phyloP scores from a whole-genome alignment of 2,329 filamentous ascomycete species.

The Ilyonectria mors-panacis region DNA sequence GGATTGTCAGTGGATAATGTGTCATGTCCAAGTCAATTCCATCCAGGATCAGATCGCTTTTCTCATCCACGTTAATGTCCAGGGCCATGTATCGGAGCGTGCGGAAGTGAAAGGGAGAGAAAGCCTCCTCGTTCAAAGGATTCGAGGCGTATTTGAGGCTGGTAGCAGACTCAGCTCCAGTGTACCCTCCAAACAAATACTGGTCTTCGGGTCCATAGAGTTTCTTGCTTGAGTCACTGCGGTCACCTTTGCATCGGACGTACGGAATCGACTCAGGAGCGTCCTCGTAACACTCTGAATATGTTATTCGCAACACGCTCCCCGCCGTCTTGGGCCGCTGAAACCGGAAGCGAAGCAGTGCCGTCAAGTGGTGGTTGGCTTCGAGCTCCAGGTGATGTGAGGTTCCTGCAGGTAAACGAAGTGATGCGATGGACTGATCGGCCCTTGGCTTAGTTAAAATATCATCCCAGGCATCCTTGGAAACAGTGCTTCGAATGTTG shows the following conservation, averaged over 20 bases:
- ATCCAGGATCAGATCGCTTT: not conserved
- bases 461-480: not conserved
- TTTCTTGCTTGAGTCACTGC: not conserved
- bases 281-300: slow-evolving; percentile 23
- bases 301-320: slow-evolving; percentile 3
- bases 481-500: not conserved
- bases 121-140: not conserved
- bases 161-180: not conserved
- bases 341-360: slow-evolving; percentile 8
- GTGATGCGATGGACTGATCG: not conserved
- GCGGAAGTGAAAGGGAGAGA: slow-evolving; percentile 20
- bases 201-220: slow-evolving; percentile 9
- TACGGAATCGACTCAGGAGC: not conserved
- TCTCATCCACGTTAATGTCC: not conserved
- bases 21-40: slow-evolving; percentile 1
- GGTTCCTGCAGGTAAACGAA: slow-evolving; percentile 5
- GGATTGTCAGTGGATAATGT: slow-evolving; percentile 8
- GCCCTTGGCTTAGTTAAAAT: not conserved
- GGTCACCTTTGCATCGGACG: slow-evolving; percentile 4
- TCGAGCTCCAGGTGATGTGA: slow-evolving; percentile 16
- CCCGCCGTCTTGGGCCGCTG: slow-evolving; percentile 1
- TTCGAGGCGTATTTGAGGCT: not conserved
- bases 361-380: slow-evolving; percentile 9
- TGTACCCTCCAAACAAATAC: slow-evolving; percentile 4
- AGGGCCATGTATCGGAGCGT: slow-evolving; percentile 17